Conservation (phyloP, 306 rosid species). For the cucumber (Cucumis sativus) region DNA sequence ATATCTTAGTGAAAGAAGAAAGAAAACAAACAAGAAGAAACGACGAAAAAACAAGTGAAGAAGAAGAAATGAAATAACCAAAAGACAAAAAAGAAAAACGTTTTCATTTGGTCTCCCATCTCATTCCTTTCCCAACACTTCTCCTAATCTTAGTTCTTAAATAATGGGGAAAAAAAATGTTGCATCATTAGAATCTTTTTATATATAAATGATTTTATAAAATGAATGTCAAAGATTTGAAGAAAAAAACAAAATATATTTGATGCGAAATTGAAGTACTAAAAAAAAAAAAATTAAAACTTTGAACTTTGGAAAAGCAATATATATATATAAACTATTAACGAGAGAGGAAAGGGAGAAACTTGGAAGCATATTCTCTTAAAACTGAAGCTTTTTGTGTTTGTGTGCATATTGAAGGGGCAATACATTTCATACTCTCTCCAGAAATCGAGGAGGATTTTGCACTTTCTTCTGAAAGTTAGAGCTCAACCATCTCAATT, state of each 20-base stretch:
- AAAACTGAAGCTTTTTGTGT: background rate
- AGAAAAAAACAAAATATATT: too few relatives aligned
- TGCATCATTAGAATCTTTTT: background rate
- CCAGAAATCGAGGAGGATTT: conserved; percentile 2
- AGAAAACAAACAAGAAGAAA: too few relatives aligned
- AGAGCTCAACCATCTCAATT: background rate
- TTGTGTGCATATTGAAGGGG: background rate
- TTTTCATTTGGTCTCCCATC: too few relatives aligned
- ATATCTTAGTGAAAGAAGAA: too few relatives aligned
- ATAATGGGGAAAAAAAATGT: too few relatives aligned
- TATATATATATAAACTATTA: background rate
- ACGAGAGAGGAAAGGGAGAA: background rate
- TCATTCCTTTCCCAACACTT: too few relatives aligned
- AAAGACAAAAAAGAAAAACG: too few relatives aligned
- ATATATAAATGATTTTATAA: background rate
- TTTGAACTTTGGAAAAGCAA: background rate
- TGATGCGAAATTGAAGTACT: too few relatives aligned
- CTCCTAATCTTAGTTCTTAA: background rate
- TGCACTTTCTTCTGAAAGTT: conserved; percentile 1
- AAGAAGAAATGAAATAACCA: too few relatives aligned
- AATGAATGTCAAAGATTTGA: too few relatives aligned
- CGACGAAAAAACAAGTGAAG: too few relatives aligned
- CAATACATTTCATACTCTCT: background rate
- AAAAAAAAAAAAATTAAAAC: background rate
- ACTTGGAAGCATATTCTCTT: background rate